Evolutionary conservation across 495 filamentous ascomycete genomes (phyloP).

Genomic region (Penicillium flavigenum): DNA sequence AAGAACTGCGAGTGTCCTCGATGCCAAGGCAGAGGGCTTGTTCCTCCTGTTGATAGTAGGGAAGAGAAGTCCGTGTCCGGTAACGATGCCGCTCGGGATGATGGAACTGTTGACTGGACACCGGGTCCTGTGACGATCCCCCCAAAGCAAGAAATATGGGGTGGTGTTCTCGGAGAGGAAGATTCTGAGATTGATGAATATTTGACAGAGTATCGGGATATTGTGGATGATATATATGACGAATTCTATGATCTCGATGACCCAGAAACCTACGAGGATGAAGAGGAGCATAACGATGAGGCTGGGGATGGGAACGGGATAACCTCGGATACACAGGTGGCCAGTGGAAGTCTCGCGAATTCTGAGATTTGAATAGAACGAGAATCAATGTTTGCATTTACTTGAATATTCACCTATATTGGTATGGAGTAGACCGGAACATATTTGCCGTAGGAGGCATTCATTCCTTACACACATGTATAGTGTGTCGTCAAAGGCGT

Average conservation of each 20-base stretch:
- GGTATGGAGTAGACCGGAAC: too few relatives aligned
- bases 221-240: background rate
- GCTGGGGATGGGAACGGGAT: background rate
- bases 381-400: too few relatives aligned
- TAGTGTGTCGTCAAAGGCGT: too few relatives aligned
- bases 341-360: background rate
- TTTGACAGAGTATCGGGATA: background rate
- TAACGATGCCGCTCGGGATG: background rate
- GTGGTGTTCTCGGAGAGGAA: background rate
- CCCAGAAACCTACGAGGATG: background rate
- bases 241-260: background rate
- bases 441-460: too few relatives aligned
- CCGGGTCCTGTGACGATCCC: background rate
- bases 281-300: background rate
- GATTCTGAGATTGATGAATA: background rate
- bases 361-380: background rate
- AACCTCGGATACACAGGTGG: background rate
- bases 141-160: background rate
- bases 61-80: background rate
- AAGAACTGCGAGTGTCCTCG: slow-evolving; percentile 6
- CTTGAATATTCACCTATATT: too few relatives aligned
- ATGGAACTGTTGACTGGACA: background rate
- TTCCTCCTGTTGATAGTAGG: background rate
- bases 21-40: background rate
- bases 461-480: too few relatives aligned